Evolutionary conservation across 257 asterid genomes (phyloP), one percentile per base, ranked within the genome.

Genomic region (Petrea volubilis): DNA sequence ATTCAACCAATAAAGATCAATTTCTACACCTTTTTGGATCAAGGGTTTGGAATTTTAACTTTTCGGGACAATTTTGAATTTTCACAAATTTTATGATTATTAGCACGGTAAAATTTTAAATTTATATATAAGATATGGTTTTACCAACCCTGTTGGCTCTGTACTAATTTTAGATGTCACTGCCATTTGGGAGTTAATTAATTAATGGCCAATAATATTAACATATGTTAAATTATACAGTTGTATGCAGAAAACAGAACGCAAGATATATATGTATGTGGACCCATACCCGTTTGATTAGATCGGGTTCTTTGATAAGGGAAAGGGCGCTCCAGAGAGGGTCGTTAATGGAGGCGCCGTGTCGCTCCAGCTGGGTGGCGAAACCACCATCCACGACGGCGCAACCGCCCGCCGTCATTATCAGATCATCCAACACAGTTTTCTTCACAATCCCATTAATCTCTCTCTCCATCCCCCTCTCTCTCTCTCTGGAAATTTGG

Each of bases 331-430:
- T 90, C 98, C 96, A 92, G 7, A 92, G 89, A 21, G 98, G 96
- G 70, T 92, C 98, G 56, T 92, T 79, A 47, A 92, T 84, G 77
- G 77, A 57, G 62, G 96, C 96, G 43, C 96, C 96, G 56, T 86
- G 94, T 20, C 21, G 75, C 81, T 89, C 90, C 2, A 92, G 84
- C 77, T 89, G 89, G 63, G 96, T 92, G 55, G 96, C 90, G 70
- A 92, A 87, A 50, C 98, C 96, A 11, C 98, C 96, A 33, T 92
- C 98, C 62, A 92, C 77, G 67, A 92, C 92, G 64, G 96, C 96
- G 74, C 96, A 89, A 25, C 96, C 98, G 14, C 96, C 96, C 6
- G 90, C 80, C 28, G 75, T 82, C 76, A 27, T 70, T 7, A 91
- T 78, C 40, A 86, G 77, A 44, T 85, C 85, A 23, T 71, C 81